Base-by-base conservation (phyloP, 345 rosid genomes). In the Clausena lansium region DNA sequence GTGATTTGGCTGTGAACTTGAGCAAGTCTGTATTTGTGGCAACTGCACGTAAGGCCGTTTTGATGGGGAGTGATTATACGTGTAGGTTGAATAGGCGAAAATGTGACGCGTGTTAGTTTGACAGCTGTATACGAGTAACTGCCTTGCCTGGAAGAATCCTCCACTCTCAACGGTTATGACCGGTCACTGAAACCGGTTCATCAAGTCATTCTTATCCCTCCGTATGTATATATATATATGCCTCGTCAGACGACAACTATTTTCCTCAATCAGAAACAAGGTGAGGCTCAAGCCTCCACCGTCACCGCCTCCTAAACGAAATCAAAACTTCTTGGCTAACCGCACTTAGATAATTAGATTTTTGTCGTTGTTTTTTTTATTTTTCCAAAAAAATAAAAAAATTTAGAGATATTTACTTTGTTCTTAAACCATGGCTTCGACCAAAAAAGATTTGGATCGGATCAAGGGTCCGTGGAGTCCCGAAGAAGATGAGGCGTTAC, bases 381-480 rank as follows among this genome's bases (percentile, higher is more conserved):
- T 13, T 36, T 10, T 45, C 13, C 2, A 3, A 0, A 45, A 45
- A 45, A 36, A 13, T 0, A 41, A 41, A 39, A 39, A 39, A 39
- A 45, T 2, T 13, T 11, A 52, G 57, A 17, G 17, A 1, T 52
- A 4, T 52, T 15, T 17, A 1, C 15, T 39, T 8, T 50, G 19
- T 58, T 67, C 60, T 72, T 6, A 70, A 50, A 11, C 69, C 27
- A 86, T 86, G 88, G 81, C 90, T 68, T 82, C 90, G 11, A 17
- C 83, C 1, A 86, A 82, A 62, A 91, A 80, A 62, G 90, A 89
- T 28, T 77, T 79, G 63, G 95, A 92, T 82, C 90, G 93, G 84
- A 91, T 92, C 89, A 92, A 89, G 81, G 97, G 97, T 9, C 97
- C 97, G 1, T 92, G 97, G 97, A 88, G 93, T 57, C 93, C 92